phyloP scores from a whole-genome alignment of 1,284 basidiomycete species.

The Acaromyces ingoldii region DNA sequence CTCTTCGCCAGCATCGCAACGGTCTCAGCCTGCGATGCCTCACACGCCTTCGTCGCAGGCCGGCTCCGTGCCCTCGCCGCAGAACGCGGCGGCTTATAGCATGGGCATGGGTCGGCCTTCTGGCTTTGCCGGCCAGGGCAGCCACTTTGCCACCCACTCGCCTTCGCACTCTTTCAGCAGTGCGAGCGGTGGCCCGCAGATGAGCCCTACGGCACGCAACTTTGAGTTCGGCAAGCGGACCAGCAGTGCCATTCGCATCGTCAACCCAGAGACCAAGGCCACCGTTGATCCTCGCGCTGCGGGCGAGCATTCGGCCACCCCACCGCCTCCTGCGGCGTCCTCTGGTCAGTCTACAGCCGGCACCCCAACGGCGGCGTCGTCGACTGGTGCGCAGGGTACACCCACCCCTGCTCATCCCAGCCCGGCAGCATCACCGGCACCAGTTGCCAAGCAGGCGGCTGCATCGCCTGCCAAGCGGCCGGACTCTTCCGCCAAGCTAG shows the following conservation, averaged over 20 bases:
- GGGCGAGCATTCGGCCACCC: slow-evolving; percentile 17
- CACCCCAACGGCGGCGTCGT: neutral
- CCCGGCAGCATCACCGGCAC: slow-evolving; percentile 8
- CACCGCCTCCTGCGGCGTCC: slow-evolving; percentile 2
- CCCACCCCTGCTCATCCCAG: neutral
- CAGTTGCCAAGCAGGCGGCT: slow-evolving; percentile 9
- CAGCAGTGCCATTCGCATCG: slow-evolving; percentile 48
- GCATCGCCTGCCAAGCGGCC: slow-evolving; percentile 11
- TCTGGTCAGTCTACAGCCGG: neutral
- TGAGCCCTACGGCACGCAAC: slow-evolving; percentile 47
- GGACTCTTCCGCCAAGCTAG: slow-evolving; percentile 14
- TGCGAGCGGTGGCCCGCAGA: slow-evolving; percentile 37
- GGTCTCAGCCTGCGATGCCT: slow-evolving; percentile 9
- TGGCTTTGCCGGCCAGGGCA: slow-evolving; percentile 13
- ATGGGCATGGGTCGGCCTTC: slow-evolving; percentile 29
- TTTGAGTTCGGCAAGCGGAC: slow-evolving; percentile 48
- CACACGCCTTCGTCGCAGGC: slow-evolving; percentile 24
- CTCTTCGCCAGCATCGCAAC: slow-evolving; percentile 21
- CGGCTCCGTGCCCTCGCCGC: slow-evolving; percentile 30
- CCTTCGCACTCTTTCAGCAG: slow-evolving; percentile 37
- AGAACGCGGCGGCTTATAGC: slow-evolving; percentile 15
- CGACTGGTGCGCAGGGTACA: neutral
- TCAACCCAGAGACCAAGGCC: slow-evolving; percentile 50
- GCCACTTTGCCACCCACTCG: slow-evolving; percentile 23
- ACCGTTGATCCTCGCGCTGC: slow-evolving; percentile 42